Conservation (phyloP, 2,329 filamentous ascomycete genomes). For the Trichoderma simmonsii region DNA sequence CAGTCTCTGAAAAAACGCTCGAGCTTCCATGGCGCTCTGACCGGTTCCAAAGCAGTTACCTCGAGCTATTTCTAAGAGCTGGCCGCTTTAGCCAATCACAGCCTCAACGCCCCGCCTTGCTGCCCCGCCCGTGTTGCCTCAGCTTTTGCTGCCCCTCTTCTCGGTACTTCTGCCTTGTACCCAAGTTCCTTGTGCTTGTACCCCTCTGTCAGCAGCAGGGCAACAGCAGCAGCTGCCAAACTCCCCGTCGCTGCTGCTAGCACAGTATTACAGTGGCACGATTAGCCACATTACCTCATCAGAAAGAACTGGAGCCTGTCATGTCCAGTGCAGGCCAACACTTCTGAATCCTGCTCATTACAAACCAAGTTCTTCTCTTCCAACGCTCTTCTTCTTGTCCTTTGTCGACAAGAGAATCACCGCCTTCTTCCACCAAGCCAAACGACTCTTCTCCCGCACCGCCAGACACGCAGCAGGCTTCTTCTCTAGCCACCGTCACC, state of each 20-base stretch:
- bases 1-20: neutral
- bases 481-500: neutral
- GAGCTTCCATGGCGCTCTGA: neutral
- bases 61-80: neutral
- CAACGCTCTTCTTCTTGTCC: neutral
- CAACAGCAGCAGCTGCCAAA: neutral
- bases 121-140: conserved; percentile 2
- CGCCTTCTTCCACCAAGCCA: neutral
- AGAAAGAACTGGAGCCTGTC: conserved; percentile 16
- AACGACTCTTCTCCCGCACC: neutral
- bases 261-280: neutral
- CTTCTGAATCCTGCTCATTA: conserved; percentile 7
- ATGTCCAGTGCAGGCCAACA: neutral
- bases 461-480: neutral
- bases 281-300: conserved; percentile 18
- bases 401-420: neutral
- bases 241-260: neutral
- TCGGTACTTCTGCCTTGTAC: conserved; percentile 13
- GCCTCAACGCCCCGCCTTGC: neutral
- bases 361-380: neutral
- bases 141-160: conserved; percentile 7
- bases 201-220: neutral
- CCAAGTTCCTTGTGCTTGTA: neutral
- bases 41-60: conserved; percentile 3
- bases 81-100: neutral